Base-by-base conservation (phyloP, 805 yeast genomes). In the Clavispora carvajalis region DNA sequence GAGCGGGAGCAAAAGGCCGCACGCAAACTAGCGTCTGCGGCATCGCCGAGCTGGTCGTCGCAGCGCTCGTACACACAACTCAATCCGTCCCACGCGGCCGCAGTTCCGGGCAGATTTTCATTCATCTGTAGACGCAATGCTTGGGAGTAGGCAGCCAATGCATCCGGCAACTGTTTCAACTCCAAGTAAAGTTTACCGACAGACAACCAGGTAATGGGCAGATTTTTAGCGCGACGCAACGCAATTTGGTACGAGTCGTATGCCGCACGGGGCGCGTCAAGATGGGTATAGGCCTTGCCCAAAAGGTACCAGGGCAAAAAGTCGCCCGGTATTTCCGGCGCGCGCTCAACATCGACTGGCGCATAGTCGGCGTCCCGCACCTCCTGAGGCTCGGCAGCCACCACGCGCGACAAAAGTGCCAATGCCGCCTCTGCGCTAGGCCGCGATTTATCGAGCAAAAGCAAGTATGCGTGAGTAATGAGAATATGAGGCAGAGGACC, bases 181-280 rank as follows among this genome's bases (percentile, higher is more conserved):
- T 71, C 71, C 41, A 81, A 57, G 51, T 80, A 80, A 36, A 82
- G 62, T 10, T 76, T 69, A 3, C 85, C 89, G 22, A 80, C 78
- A 0, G 82, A 78, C 24, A 81, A 59, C 89, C 87, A 81, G 3
- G 82, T 74, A 37, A 78, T 62, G n/a, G 85, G 78, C 11, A 73
- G 69, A 12, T 62, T 58, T 15, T 78, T 71, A 0, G 79, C 77
- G 33, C 76, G 69, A 46, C 74, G 63, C 40, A 78, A 59, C 1
- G 83, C 77, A 34, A 72, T 61, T 51, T 79, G 82, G 42, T 74
- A 69, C 11, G 75, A 67, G 43, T 76, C 79, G 53, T 78, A 78
- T 2, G 83, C 78, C 26, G 67, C 63, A 30, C 76, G 58, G 22
- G 77, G 78, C 34, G 69, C 61, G 38, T 71, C 72, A 13, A 69